Evolutionary conservation across 257 asterid genomes (phyloP).

Genomic region (Gentiana straminea): DNA sequence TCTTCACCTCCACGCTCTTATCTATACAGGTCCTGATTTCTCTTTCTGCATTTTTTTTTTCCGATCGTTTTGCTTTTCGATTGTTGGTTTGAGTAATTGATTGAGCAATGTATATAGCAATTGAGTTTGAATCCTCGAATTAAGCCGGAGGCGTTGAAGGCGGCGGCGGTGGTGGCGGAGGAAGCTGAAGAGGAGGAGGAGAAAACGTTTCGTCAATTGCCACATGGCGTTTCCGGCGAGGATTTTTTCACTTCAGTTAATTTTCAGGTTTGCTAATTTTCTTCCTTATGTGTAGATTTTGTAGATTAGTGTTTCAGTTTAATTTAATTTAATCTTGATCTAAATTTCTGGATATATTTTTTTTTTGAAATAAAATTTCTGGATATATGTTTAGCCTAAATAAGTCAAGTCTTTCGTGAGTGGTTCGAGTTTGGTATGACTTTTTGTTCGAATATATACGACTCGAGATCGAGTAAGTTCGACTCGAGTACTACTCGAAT

Average conservation of each 20-base stretch:
- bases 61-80: not conserved
- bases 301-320: too few species aligned
- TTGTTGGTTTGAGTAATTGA: not conserved
- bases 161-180: conserved; percentile 32
- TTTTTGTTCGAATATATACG: too few species aligned
- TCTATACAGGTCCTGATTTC: conserved; percentile 45
- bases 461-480: too few species aligned
- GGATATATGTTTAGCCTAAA: too few species aligned
- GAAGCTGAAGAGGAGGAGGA: conserved; percentile 20
- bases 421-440: too few species aligned
- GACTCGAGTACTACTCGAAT: too few species aligned
- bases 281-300: not conserved
- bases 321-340: too few species aligned
- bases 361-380: too few species aligned
- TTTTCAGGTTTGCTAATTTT: conserved; percentile 44
- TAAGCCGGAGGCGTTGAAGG: conserved; percentile 18
- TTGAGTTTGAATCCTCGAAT: too few species aligned
- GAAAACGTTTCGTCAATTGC: conserved; percentile 30
- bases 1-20: conserved; percentile 64
- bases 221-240: conserved; percentile 61
- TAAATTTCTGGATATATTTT: too few species aligned
- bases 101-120: not conserved
- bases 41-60: not conserved
- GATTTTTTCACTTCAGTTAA: conserved; percentile 42
- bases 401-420: too few species aligned